These are phyloP conservation scores for Entoloma clypeatum DNA, from an alignment of 1,284 basidiomycete species.

Conservation along the genomic window DNA sequence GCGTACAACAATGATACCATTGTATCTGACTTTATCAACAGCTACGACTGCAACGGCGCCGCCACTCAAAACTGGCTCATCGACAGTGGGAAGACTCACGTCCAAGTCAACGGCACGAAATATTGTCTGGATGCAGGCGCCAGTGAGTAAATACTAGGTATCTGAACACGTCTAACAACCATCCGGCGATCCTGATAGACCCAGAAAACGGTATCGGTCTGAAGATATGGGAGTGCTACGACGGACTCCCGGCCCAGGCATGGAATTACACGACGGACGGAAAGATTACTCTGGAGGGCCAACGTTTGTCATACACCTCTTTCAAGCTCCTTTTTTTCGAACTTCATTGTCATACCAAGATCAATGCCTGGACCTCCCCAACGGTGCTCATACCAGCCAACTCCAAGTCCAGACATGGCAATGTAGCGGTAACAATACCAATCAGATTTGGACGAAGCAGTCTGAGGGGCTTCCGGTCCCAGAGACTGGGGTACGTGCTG, in stretches of 20 bases:
- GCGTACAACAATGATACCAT: neutral
- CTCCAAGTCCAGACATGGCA: conserved; percentile 19
- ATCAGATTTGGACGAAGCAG: conserved; percentile 16
- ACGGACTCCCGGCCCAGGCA: conserved; percentile 26
- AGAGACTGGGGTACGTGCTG: too few species aligned
- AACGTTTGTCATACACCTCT: conserved; percentile 8
- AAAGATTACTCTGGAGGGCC: conserved; percentile 16
- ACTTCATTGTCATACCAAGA: too few species aligned
- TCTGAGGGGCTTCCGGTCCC: too few species aligned
- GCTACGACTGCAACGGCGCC: conserved; percentile 29
- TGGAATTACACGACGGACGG: conserved; percentile 30
- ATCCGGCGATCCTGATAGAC: conserved; percentile 9
- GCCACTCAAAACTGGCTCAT: conserved; percentile 27
- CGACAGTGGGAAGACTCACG: conserved; percentile 22
- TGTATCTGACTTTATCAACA: conserved; percentile 6
- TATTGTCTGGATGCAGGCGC: conserved; percentile 32
- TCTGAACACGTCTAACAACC: neutral
- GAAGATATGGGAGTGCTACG: conserved; percentile 32
- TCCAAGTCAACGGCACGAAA: conserved; percentile 22
- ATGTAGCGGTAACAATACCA: conserved; percentile 14
- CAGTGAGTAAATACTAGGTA: conserved; percentile 16
- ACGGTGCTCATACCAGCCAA: conserved; percentile 16
- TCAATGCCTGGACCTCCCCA: conserved; percentile 19
- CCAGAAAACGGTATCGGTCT: conserved; percentile 26
- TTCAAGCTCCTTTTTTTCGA: too few species aligned